Base-by-base conservation (phyloP, 805 yeast species). In the Suhomyces prunicola region DNA sequence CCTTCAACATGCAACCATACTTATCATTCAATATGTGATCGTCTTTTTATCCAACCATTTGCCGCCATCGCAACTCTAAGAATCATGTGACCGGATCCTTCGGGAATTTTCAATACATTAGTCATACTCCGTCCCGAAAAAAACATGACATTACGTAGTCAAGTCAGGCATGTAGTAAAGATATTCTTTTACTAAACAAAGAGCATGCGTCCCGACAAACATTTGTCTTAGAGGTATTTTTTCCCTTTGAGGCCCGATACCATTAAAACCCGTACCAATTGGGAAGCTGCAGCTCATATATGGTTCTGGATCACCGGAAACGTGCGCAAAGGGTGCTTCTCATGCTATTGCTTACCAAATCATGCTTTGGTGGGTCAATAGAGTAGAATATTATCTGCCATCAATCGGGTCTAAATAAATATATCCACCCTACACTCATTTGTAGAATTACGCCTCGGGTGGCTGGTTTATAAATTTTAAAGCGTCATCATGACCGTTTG, bases 1-100 rank as follows among this genome's bases (percentile, higher is more conserved):
- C n/a, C n/a, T n/a, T n/a, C 17, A n/a, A 31, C 15, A 13, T 33
- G 36, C 15, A 31, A 31, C 36, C 36, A 31, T 13, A 27, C 36
- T 31, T 13, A 6, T 13, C 36, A 29, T n/a, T n/a, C 1, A 39
- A 17, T 17, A 6, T 39, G 24, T 39, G 23, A 17, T 39, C 24
- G 15, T 10, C 6, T 19, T 39, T 19, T 19, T 10, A 17, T 2
- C 6, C 9, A 39, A 19, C 42, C 42, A 24, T 39, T 24, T 8
- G n/a, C 12, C 42, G 13, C 17, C 42, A 39, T 39, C 42, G 23
- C 42, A 39, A 39, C 22, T 39, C 15, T 7, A 10, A 8, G 5
- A 44, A 46, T 53, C 58, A 55, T 46, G 58, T 55, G 58, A 55
- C 48, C 56, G 58, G 58, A 53, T 53, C 40, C 26, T 19, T 50